phyloP scores from a whole-genome alignment of 2,329 filamentous ascomycete species.

The Trichoderma lentiforme region DNA sequence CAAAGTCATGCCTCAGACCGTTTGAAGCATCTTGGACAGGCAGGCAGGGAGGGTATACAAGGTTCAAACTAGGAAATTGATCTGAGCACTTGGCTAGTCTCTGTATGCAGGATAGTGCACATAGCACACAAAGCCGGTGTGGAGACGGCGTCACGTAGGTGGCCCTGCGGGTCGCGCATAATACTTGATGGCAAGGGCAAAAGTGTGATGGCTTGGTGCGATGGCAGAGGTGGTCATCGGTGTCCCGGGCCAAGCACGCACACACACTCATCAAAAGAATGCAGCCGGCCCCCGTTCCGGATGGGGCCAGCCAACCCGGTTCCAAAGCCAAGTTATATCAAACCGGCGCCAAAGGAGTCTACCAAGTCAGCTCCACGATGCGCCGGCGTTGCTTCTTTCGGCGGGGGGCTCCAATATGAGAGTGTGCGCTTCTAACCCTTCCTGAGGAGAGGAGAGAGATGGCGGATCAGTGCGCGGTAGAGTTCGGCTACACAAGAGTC shows the following conservation, averaged over 20 bases:
- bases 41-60: constrained; percentile 1
- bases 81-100: constrained; percentile 1
- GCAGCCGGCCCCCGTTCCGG: constrained; percentile 4
- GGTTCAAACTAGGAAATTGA: constrained; percentile 15
- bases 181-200: neutral
- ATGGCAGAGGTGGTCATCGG: neutral
- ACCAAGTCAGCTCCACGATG: neutral
- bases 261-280: neutral
- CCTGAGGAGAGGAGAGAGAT: neutral
- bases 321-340: neutral
- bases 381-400: neutral
- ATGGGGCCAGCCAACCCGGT: neutral
- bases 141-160: constrained; percentile 4
- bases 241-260: neutral
- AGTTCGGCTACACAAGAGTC: neutral
- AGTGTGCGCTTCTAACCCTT: neutral
- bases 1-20: neutral
- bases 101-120: constrained; percentile 3
- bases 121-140: constrained; percentile 5
- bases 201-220: neutral
- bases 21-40: neutral
- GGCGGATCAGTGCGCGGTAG: neutral
- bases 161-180: neutral
- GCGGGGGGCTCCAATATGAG: neutral
- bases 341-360: neutral